phyloP scores from a whole-genome alignment of 495 filamentous ascomycete species.

The Daldinia vernicosa region DNA sequence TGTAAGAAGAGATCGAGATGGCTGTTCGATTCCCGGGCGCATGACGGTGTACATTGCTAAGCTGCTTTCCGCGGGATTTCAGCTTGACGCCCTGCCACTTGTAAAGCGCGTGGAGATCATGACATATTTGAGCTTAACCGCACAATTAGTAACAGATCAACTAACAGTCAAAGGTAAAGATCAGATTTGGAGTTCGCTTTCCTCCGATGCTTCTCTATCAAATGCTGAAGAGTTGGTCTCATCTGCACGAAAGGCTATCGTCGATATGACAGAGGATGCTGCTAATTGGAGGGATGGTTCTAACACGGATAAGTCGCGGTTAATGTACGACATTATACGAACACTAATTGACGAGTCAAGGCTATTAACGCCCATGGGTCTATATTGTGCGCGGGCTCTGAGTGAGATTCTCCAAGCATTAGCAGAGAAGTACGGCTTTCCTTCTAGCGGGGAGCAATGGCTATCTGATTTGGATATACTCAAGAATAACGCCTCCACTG shows the following conservation, averaged over 20 bases:
- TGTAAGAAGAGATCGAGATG: conserved; percentile 66
- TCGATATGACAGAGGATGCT: conserved; percentile 52
- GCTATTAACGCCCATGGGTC: conserved; percentile 45
- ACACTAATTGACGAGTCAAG: conserved; percentile 48
- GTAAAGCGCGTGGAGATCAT: conserved; percentile 51
- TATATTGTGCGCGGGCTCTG: conserved; percentile 62
- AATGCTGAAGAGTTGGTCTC: conserved; percentile 70
- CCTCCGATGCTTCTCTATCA: conserved; percentile 58
- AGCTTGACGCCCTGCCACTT: conserved; percentile 44
- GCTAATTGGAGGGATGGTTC: conserved; percentile 46
- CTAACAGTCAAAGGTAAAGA: conserved; percentile 47
- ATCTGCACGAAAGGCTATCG: conserved; percentile 64
- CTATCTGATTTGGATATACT: conserved; percentile 50
- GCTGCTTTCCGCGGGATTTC: conserved; percentile 56
- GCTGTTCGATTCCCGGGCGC: conserved; percentile 75
- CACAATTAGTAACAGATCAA: conserved; percentile 56
- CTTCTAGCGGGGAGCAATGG: conserved; percentile 54
- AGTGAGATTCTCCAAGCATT: conserved; percentile 52
- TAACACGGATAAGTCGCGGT: conserved; percentile 34
- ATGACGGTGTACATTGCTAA: conserved; percentile 72
- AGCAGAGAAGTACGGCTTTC: conserved; percentile 50
- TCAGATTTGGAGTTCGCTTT: conserved; percentile 49
- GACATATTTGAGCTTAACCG: conserved; percentile 52
- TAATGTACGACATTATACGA: conserved; percentile 51
- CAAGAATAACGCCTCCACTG: conserved; percentile 53